Evolutionary conservation across 2,329 filamentous ascomycete species (phyloP), one percentile per base, ranked within the genome.

Genomic region (Fusarium mundagurra): DNA sequence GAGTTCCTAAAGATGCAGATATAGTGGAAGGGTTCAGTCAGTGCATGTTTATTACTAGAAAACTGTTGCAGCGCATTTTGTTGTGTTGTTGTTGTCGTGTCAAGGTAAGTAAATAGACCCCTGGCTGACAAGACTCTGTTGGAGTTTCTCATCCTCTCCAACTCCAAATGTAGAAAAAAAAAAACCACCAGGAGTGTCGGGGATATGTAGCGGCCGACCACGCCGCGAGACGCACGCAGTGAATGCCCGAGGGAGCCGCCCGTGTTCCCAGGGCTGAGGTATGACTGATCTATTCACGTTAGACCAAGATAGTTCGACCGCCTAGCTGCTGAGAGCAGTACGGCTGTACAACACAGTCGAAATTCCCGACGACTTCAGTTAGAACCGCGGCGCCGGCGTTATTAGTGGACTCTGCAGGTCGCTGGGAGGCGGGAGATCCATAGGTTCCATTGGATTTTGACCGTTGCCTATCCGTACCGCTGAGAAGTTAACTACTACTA

Each of bases 191-290:
- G 43, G 60, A 72, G 72, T 60, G 54, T 74, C 71, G 68, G 72
- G 47, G 57, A 61, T 72, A 55, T 50, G 61, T 58, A 68, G 61
- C 43, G 71, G 47, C 71, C 71, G 71, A 71, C 62, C 54, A 62
- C 45, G 58, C 64, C 68, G 64, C 41, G 53, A 69, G 53, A 65
- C 29, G 43, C 61, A 66, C 36, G 69, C 50, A 71, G 61, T 20
- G 43, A 43, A 66, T 27, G 71, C 54, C 73, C 73, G 71, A 75
- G 59, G 43, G 60, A 51, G 45, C 58, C 64, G 61, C 71, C 67
- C 61, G 59, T 75, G 51, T 70, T 64, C 54, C 67, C 73, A 75
- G 55, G 71, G 71, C 68, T 74, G 71, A 69, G 34, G 51, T 65
- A 65, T 53, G 45, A 38, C 64, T 43, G 36, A 47, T 48, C n/a